Base-by-base conservation (phyloP, 371 early-diverging fungal species). In the Mortierella sp. region DNA sequence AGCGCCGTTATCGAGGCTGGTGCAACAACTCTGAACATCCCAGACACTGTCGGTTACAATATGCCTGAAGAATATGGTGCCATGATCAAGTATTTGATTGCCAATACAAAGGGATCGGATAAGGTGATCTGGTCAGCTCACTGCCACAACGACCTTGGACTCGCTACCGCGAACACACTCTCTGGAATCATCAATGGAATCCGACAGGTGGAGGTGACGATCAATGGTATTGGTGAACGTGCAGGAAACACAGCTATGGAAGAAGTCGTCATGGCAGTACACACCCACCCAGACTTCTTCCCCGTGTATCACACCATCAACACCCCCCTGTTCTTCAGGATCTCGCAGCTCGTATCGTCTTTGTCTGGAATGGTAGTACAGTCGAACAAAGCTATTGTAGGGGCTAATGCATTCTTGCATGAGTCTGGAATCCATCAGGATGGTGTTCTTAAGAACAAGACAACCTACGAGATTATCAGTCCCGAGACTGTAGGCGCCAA, bases 391-490 rank as follows among this genome's bases (percentile, higher is more conserved):
- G 97, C 98, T 29, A 96, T 98, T 72, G 98, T 98, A 9, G 98
- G 98, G 37, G 90, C 92, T 59, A 97, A 97, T 67, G 98, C 98
- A n/a, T 97, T 97, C 73, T 85, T 95, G 65, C 98, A 98, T 80
- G 96, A 96, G 81, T 94, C 95, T 52, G 98, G 98, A 53, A 98
- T 98, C 77, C 98, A 98, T 81, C 98, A 98, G 80, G 98, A 98
- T 78, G 98, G 98, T 67, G 91, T 98, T 45, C 88, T 98, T 64
- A 98, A 98, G 85, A 89, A 96, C 85, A 89, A 92, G 69, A 85
- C 84, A 46, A 98, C 98, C 0, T 98, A 98, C 71, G 98, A 98
- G 81, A 98, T 98, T 67, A 96, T 98, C 65, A 86, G 89, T 47
- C 96, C 98, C 9, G 95, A 91, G 50, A 88, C 91, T 22, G 92